A percentile compares a stretch with the other conserved stretches of the same genome.
Conservation (phyloP, 1,284 basidiomycete genomes). For the Trametes hirsuta region DNA sequence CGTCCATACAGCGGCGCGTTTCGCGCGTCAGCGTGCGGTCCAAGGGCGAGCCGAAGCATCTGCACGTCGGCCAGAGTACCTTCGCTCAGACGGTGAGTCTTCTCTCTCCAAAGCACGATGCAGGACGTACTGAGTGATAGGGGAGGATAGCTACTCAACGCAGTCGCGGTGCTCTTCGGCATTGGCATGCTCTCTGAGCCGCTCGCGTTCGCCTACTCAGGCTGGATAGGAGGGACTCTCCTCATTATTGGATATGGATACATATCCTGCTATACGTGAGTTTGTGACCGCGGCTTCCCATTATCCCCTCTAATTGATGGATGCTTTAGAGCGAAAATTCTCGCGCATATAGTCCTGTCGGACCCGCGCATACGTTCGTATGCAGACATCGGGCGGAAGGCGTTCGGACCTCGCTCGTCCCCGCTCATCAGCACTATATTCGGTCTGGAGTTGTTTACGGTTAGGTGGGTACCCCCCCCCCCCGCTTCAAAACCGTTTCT, state of each 20-base stretch:
- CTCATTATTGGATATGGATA: slow-evolving; percentile 81
- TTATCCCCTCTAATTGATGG: not conserved
- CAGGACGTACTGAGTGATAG: too few relatives aligned
- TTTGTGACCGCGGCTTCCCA: slow-evolving; percentile 20
- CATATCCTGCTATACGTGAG: slow-evolving; percentile 87
- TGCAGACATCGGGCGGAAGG: slow-evolving; percentile 86
- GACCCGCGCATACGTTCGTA: slow-evolving; percentile 81
- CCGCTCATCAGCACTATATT: slow-evolving; percentile 76
- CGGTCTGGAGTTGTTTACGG: slow-evolving; percentile 83
- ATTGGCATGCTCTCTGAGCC: slow-evolving; percentile 92
- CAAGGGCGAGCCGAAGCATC: slow-evolving; percentile 10
- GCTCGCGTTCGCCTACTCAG: slow-evolving; percentile 85
- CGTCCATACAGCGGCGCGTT: slow-evolving; percentile 13
- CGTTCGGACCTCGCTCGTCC: slow-evolving; percentile 78
- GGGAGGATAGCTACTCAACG: slow-evolving; percentile 80
- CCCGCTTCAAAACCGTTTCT: not conserved
- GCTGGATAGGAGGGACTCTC: slow-evolving; percentile 79
- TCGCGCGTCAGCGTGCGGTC: slow-evolving; percentile 23
- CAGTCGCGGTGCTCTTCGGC: slow-evolving; percentile 84
- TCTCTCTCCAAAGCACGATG: not conserved
- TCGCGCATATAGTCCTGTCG: slow-evolving; percentile 73
- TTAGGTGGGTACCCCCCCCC: slow-evolving; percentile 54
- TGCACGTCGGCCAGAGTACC: slow-evolving; percentile 62
- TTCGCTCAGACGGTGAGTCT: slow-evolving; percentile 80
- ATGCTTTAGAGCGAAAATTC: slow-evolving; percentile 73